Base-by-base conservation (phyloP, 208 protist genomes). In the Leishmania tropica region DNA sequence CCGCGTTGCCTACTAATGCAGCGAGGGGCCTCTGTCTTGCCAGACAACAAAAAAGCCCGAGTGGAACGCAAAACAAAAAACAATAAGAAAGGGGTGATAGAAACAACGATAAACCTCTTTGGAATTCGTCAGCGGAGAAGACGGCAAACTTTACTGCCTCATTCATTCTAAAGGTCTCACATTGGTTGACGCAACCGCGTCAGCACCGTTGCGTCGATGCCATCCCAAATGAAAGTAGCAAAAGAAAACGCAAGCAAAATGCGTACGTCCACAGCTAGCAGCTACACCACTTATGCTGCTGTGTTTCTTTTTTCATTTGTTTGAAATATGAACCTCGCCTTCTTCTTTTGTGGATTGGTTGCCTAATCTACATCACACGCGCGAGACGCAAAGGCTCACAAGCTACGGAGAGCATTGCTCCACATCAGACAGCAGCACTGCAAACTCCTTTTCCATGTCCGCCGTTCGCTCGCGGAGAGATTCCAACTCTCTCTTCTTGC, bases 361-460 rank as follows among this genome's bases (percentile, higher is more conserved):
- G 24, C 8, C 68, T 72, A 78, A 72, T 80, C 37, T 85, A 84
- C 86, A 84, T 86, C 71, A 51, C 47, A 42, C 1, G 0, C 21
- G 48, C 47, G 31, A 76, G n/a, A 45, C 7, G 28, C 8, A n/a
- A 76, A 60, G 51, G 21, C 0, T 21, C 53, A 19, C 13, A 68
- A 51, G 10, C 47, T 78, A 80, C 15, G 76, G 76, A 51, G 91
- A 84, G 58, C 85, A 91, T 15, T 94, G 81, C 60, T 91, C 83
- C 8, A 94, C 88, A 72, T 96, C 92, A 17, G 84, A 81, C 2
- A 97, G 79, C 80, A 98, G 92, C 11, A 83, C 79, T 6, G 71
- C 81, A 81, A 98, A 96, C 76, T 98, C 96, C 72, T 91, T 91
- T 73, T 97, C 92, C 96, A 98, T 97, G 13, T 97, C 94, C 28